These are phyloP conservation scores for Cladophialophora chaetospira DNA, from an alignment of 2,329 filamentous ascomycete species.

Conservation along the genomic window DNA sequence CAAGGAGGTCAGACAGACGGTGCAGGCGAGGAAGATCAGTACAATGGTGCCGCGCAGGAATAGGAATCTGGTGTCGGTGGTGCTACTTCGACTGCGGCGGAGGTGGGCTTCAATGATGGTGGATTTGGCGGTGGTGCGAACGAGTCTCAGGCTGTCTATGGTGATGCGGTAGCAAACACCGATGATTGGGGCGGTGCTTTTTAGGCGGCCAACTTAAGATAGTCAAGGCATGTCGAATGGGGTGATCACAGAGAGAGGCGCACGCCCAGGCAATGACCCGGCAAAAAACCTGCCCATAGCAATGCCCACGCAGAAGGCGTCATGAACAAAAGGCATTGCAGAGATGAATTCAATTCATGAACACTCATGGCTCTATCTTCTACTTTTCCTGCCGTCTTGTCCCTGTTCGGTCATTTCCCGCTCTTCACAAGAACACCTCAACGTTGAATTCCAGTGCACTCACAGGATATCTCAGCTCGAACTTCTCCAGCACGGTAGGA, in stretches of 20 bases:
- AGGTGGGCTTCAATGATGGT: neutral
- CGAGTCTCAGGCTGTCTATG: conserved; percentile 4
- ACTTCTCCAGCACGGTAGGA: conserved; percentile 88
- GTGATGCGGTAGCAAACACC: neutral
- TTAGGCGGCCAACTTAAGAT: neutral
- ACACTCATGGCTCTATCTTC: neutral
- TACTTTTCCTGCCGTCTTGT: neutral
- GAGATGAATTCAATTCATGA: neutral
- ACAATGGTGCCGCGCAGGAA: conserved; percentile 48
- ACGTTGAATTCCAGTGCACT: conserved; percentile 94
- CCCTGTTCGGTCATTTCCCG: neutral
- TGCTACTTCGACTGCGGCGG: conserved; percentile 10
- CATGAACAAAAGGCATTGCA: neutral
- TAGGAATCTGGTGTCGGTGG: conserved; percentile 36
- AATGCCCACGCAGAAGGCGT: neutral
- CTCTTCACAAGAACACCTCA: conserved; percentile 76
- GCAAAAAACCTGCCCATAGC: neutral
- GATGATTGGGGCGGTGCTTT: neutral
- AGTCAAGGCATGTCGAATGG: neutral
- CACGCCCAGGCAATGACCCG: neutral
- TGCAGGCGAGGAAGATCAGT: conserved; percentile 42
- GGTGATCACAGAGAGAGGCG: neutral
- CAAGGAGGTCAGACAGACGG: conserved; percentile 36
- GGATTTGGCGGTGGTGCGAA: conserved; percentile 7
- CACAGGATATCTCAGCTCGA: conserved; percentile 88